phyloP scores from a whole-genome alignment of 345 rosid genomes.

The Populus nigra region DNA sequence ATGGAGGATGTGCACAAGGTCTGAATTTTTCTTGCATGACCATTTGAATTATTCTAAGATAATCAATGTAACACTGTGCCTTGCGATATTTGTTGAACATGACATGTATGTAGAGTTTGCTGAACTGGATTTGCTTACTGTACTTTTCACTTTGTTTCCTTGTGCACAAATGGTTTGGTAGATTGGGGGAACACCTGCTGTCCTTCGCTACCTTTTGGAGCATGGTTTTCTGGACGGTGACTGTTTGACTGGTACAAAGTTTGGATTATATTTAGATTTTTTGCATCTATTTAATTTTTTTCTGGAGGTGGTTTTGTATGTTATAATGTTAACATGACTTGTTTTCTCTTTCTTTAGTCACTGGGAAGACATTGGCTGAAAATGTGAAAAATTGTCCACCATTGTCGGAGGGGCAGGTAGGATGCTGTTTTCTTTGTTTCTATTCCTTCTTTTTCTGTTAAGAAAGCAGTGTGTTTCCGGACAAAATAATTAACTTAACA shows the following conservation, averaged over 20 bases:
- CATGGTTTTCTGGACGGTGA: slow-evolving; percentile 60
- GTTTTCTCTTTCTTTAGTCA: slow-evolving; percentile 46
- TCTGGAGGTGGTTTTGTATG: slow-evolving; percentile 1
- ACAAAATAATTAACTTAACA: not conserved
- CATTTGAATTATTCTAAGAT: slow-evolving; percentile 1
- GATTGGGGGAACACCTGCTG: slow-evolving; percentile 83
- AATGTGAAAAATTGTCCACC: slow-evolving; percentile 60
- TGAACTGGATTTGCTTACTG: not conserved
- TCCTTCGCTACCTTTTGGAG: slow-evolving; percentile 68
- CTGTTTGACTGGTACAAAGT: slow-evolving; percentile 66
- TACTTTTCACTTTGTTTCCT: not conserved
- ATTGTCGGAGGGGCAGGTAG: slow-evolving; percentile 80
- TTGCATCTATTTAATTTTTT: slow-evolving; percentile 7
- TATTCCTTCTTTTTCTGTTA: not conserved
- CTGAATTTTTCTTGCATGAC: slow-evolving; percentile 13
- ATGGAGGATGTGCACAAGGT: slow-evolving; percentile 99
- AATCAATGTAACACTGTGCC: not conserved
- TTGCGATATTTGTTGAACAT: not conserved
- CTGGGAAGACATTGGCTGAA: slow-evolving; percentile 93
- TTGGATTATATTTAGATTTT: slow-evolving; percentile 1
- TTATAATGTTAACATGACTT: not conserved
- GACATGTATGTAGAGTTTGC: not conserved
- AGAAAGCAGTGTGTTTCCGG: not conserved
- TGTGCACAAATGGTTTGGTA: slow-evolving; percentile 15
- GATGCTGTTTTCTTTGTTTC: not conserved